phyloP scores from a whole-genome alignment of 140 eudicot species.

The Oenanthe javanica region DNA sequence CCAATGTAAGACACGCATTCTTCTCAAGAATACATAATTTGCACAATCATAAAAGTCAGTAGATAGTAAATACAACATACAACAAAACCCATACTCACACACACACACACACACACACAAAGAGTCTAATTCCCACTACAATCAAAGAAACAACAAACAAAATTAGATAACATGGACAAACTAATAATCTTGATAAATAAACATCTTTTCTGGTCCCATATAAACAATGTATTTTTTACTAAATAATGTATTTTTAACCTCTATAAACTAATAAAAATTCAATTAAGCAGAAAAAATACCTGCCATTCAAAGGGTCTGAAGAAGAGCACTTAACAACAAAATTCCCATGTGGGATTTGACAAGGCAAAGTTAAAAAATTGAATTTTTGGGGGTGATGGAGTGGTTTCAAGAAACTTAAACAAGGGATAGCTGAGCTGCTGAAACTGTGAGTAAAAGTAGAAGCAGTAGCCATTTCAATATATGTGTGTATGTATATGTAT shows the following conservation, averaged over 20 bases:
- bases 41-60: neutral
- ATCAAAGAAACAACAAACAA: neutral
- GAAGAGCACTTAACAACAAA: constrained; percentile 46
- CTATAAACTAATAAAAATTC: neutral
- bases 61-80: neutral
- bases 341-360: constrained; percentile 19
- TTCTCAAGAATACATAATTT: neutral
- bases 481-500: neutral
- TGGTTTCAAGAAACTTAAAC: constrained; percentile 15
- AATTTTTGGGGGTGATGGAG: neutral
- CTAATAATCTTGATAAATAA: neutral
- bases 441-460: constrained; percentile 16
- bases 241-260: neutral
- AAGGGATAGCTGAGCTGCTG: constrained; percentile 30
- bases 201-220: neutral
- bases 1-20: neutral
- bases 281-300: constrained; percentile 25
- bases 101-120: too few relatives aligned
- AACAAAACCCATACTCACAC: neutral
- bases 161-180: neutral
- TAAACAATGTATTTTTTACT: too few relatives aligned
- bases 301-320: constrained; percentile 43
- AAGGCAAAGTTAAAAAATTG: constrained; percentile 16
- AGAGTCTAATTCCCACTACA: neutral
- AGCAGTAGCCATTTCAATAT: constrained; percentile 23